Evolutionary conservation across 192 early-diverging fungal species (phyloP).

Genomic region (Umbelopsis isabellina): DNA sequence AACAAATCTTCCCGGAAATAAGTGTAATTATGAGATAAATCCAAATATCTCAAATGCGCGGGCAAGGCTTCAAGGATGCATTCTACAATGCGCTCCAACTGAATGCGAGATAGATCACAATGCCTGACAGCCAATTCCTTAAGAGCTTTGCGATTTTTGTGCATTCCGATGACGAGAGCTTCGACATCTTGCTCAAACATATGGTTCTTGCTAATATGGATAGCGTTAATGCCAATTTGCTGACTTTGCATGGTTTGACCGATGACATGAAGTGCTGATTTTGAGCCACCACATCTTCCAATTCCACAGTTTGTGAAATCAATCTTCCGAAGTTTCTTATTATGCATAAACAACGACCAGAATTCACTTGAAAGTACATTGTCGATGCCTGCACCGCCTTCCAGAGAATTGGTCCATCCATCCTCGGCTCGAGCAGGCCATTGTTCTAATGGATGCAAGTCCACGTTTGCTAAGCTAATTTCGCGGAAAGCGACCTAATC

Average conservation of each 20-base stretch:
- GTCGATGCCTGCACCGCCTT: constrained; percentile 3
- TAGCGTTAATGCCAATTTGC: constrained; percentile 26
- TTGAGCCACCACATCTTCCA: constrained; percentile 10
- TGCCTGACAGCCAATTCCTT: constrained; percentile 20
- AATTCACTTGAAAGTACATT: constrained; percentile 27
- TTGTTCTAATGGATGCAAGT: constrained; percentile 22
- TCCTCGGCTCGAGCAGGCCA: constrained; percentile 23
- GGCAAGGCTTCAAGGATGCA: constrained; percentile 2
- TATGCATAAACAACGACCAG: constrained; percentile 22
- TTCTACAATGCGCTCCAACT: constrained; percentile 9
- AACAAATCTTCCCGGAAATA: constrained; percentile 1
- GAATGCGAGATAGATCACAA: constrained; percentile 9
- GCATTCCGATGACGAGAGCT: constrained; percentile 9
- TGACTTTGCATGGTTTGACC: constrained; percentile 23
- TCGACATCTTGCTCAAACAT: constrained; percentile 2
- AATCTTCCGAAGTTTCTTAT: constrained; percentile 29
- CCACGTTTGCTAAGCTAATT: constrained; percentile 21
- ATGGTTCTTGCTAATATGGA: constrained; percentile 16
- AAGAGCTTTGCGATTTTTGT: constrained; percentile 24
- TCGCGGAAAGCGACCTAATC: constrained; percentile 26
- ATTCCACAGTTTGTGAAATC: constrained; percentile 31
- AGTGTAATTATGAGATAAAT: constrained; percentile 13
- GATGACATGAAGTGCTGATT: constrained; percentile 20
- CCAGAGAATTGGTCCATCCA: constrained; percentile 21
- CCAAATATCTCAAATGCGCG: constrained; percentile 4